Base-by-base conservation (phyloP, 768 basidiomycete genomes). In the Gyrodon lividus region DNA sequence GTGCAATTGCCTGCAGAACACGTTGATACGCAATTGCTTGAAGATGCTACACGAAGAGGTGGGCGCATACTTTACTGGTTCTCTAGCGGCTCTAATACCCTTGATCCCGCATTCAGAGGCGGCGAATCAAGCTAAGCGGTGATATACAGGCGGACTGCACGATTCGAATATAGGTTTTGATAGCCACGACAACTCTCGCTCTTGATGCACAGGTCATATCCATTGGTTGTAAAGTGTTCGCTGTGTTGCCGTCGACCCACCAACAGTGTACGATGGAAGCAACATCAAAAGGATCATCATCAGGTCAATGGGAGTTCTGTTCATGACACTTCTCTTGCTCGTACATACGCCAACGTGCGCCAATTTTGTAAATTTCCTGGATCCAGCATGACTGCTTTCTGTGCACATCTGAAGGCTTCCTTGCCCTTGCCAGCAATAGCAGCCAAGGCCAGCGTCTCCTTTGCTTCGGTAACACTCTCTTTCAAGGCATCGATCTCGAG, bases 31-130 rank as follows among this genome's bases (percentile, higher is more conserved):
- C 93, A 95, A 59, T 71, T 98, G 46, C 69, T 99, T 35, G 96
- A 99, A 72, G 96, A 99, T 68, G 96, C 96, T 26, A 98, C 96
- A 31, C 77, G 97, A 67, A 77, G 96, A 83, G 97, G 96, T 97
- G 48, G 45, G 76, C 20, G 10, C 17, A 37, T 19, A 54, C 17
- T 35, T 39, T 35, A 43, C 34, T 43, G 37, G 37, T 22, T 30
- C 26, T 20, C 12, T 37, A 30, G 37, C 19, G 7, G 2, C 24
- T 45, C 54, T 51, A 34, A 66, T 41, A 5, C 24, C 24, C 17
- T 49, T 19, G 8, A 24, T 43, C 22, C 44, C 47, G 46, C 42
- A 20, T 57, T 46, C 59, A 76, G 74, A 75, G 63, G 75, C 76
- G 1, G 68, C 69, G 40, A 72, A 65, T 47, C 75, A 74, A 56